Base-by-base conservation (phyloP, 2,329 filamentous ascomycete genomes). In the Dothideomycetes sp. region DNA sequence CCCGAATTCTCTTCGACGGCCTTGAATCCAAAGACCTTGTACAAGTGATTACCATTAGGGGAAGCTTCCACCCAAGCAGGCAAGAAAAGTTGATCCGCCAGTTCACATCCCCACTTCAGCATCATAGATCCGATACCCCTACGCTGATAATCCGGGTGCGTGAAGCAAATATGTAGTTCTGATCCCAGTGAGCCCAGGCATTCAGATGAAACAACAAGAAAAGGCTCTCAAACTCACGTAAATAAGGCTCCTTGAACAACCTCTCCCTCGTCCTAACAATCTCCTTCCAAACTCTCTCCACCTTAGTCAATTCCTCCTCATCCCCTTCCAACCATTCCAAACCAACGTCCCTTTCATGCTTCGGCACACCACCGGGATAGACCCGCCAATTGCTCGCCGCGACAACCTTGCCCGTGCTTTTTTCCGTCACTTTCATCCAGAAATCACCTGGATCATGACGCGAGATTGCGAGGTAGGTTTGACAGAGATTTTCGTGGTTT, bases 81-180 rank as follows among this genome's bases (percentile, higher is more conserved):
- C 7, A 59, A 32, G 25, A 49, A 55, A 29, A 62, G 51, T 25
- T 49, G 47, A 23, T 58, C 49, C 1, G 47, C 61, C n/a, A 61
- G 51, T 6, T 54, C 43, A 1, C 56, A 56, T 5, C 64, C 62
- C 57, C 61, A 66, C 16, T 55, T 48, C 20, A 64, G 53, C 19
- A 66, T 49, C 24, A 61, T 49, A 23, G 52, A 53, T 2, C 62
- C 63, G 2, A 58, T 33, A 3, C 63, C 63, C 23, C 57, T 57
- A 3, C 55, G 51, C 31, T 64, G 57, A 30, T 57, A 58, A 1
- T 54, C 51, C 2, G 63, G 63, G 22, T 56, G 48, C 2, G 58
- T 62, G 41, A 57, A 55, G 30, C 60, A 46, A 4, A 58, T 57
- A 16, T 61, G 51, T 2, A 63, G 53, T 18, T 59, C 61, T 60